These are phyloP conservation scores for Metschnikowia santaceciliae DNA, from an alignment of 805 yeast genomes.

Conservation along the genomic window DNA sequence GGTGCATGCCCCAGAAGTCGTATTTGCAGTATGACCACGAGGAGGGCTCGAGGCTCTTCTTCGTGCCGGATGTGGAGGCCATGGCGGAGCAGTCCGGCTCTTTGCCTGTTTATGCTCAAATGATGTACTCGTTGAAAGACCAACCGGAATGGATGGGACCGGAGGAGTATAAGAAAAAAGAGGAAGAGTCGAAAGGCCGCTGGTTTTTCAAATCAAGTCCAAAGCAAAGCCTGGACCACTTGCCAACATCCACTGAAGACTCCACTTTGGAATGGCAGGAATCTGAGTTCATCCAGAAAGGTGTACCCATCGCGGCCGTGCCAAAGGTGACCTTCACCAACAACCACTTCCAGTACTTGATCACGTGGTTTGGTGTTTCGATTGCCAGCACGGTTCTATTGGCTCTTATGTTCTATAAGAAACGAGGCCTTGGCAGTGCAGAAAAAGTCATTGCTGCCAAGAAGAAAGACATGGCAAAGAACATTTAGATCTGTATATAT, in stretches of 20 bases:
- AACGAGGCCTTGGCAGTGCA: constrained; percentile 30
- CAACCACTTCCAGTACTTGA: constrained; percentile 85
- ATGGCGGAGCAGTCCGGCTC: constrained; percentile 70
- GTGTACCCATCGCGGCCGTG: constrained; percentile 83
- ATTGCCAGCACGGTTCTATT: constrained; percentile 69
- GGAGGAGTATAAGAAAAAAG: constrained; percentile 4
- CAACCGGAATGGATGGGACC: constrained; percentile 48
- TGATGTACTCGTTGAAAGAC: constrained; percentile 61
- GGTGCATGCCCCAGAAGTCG: constrained; percentile 59
- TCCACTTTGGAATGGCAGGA: constrained; percentile 38
- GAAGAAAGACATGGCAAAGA: constrained; percentile 32
- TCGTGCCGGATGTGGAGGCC: constrained; percentile 73
- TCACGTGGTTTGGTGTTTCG: constrained; percentile 93
- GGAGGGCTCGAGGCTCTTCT: constrained; percentile 63
- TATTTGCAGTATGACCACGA: constrained; percentile 70
- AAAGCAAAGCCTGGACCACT: constrained; percentile 12
- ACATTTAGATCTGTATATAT: constrained; percentile 4
- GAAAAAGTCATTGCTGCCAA: constrained; percentile 40
- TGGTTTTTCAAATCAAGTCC: constrained; percentile 14
- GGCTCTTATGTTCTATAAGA: constrained; percentile 29
- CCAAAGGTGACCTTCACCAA: constrained; percentile 83
- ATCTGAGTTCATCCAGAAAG: constrained; percentile 63
- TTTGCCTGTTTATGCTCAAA: constrained; percentile 74
- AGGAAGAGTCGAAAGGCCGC: constrained; percentile 6
- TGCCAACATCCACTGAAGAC: constrained; percentile 24